phyloP scores from a whole-genome alignment of 2,329 filamentous ascomycete species.

The Periconia digitata region DNA sequence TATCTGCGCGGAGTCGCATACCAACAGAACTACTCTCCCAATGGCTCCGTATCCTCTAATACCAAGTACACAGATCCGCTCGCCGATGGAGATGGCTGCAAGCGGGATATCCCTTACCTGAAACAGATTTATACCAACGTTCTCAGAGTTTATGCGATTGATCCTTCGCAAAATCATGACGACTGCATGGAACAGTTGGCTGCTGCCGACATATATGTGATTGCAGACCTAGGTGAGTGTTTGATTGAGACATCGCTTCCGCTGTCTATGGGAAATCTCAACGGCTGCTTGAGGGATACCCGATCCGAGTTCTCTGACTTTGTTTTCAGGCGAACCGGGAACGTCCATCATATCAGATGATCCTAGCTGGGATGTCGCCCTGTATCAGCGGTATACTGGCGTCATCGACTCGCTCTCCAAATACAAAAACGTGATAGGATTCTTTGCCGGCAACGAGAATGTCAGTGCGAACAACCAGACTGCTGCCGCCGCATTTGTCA shows the following conservation, averaged over 20 bases:
- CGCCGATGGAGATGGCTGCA: constrained; percentile 69
- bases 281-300: no score
- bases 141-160: constrained; percentile 90
- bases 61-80: constrained; percentile 79
- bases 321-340: no score
- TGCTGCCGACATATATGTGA: constrained; percentile 86
- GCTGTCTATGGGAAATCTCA: no score
- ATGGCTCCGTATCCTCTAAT: constrained; percentile 30
- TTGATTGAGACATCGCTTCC: no score
- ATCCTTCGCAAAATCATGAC: constrained; percentile 73
- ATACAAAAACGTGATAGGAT: constrained; percentile 91
- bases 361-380: constrained; percentile 75
- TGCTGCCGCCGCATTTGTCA: constrained; percentile 86
- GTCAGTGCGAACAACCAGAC: constrained; percentile 87
- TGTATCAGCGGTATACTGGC: constrained; percentile 78
- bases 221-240: constrained; percentile 75
- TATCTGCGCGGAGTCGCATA: constrained; percentile 94
- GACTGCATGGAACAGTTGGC: constrained; percentile 81
- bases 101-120: constrained; percentile 83
- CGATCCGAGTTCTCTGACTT: no score
- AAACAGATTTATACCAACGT: constrained; percentile 81
- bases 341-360: constrained; percentile 80
- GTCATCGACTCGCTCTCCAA: constrained; percentile 79
- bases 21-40: constrained; percentile 59
- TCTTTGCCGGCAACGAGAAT: constrained; percentile 98